Evolutionary conservation across 225 moss, liverwort and hornwort genomes (phyloP), one percentile per base, ranked within the genome.

Genomic region (Pseudoscleropodium purum): DNA sequence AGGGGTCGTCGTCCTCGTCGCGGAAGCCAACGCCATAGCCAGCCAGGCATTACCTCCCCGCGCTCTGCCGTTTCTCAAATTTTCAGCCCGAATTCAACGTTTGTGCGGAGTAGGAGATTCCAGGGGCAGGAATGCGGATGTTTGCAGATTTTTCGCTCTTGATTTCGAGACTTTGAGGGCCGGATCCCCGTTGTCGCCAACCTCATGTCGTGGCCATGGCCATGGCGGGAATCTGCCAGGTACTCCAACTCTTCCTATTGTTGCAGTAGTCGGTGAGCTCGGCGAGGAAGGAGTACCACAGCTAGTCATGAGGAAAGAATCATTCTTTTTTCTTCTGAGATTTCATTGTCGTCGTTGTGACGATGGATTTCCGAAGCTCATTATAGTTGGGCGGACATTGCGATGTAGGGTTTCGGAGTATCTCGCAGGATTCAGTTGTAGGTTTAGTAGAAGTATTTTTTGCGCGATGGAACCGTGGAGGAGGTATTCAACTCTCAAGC

Each of bases 211-310:
- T 76, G 63, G 70, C 85, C 75, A 88, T 88, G 84, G 91, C 92
- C 82, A 83, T 92, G 89, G 91, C 87, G 81, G 84, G 63, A 79
- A 81, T 91, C 52, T 70, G 69, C 45, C 89, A 89, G 89, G 87
- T 92, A 91, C 91, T 61, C 17, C 43, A 84, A 84, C 65, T 66
- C 72, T 36, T 34, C 52, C n/a, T 79, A 21, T 56, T 84, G 77
- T 86, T 86, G 85, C 74, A 43, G 34, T 79, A 86, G 56, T 90
- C 82, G 70, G 70, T 61, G 52, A 49, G 66, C n/a, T 37, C 45
- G 73, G 64, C 63, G 82, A 15, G 72, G 47, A 41, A 41, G 70
- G 59, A 74, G 49, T 73, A 30, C 5, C 39, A 5, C 19, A 33
- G 47, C 69, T 73, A 36, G 43, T 81, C 65, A 75, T 36, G 84